A percentile compares a stretch with the other conserved stretches of the same genome.
phyloP scores from a whole-genome alignment of 2,329 filamentous ascomycete genomes.

The Coleophoma cylindrospora region DNA sequence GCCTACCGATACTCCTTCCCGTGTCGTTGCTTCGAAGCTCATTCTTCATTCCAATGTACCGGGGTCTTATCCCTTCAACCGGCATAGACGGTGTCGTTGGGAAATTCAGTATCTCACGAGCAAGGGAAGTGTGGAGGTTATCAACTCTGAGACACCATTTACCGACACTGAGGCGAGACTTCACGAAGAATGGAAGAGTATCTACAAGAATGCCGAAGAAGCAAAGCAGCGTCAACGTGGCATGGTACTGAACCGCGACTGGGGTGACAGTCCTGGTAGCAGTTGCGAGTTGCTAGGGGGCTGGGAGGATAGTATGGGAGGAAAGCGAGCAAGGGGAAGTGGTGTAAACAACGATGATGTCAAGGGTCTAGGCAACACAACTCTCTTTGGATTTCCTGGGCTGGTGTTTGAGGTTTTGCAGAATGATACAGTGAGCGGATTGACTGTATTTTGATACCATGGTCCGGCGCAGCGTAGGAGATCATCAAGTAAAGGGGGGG shows the following conservation, averaged over 20 bases:
- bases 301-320: conserved; percentile 68
- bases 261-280: conserved; percentile 86
- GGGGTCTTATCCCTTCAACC: conserved; percentile 94
- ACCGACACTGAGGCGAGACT: conserved; percentile 65
- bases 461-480: background rate
- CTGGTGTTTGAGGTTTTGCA: conserved; percentile 93
- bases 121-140: conserved; percentile 30
- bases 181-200: conserved; percentile 63
- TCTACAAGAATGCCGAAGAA: conserved; percentile 52
- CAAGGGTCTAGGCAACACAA: conserved; percentile 65
- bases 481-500: too few species aligned
- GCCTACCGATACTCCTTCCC: conserved; percentile 39
- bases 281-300: conserved; percentile 77
- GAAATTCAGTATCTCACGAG: conserved; percentile 56
- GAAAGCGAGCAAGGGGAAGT: conserved; percentile 35
- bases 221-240: conserved; percentile 50
- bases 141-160: conserved; percentile 63
- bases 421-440: conserved; percentile 82
- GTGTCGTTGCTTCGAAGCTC: conserved; percentile 84
- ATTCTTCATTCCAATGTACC: conserved; percentile 92
- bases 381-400: conserved; percentile 88
- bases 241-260: conserved; percentile 90
- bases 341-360: conserved; percentile 42
- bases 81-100: conserved; percentile 88
- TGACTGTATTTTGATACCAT: conserved; percentile 70